Evolutionary conservation across 2,329 filamentous ascomycete genomes (phyloP).

Genomic region (Dryadomyces quercivorus): DNA sequence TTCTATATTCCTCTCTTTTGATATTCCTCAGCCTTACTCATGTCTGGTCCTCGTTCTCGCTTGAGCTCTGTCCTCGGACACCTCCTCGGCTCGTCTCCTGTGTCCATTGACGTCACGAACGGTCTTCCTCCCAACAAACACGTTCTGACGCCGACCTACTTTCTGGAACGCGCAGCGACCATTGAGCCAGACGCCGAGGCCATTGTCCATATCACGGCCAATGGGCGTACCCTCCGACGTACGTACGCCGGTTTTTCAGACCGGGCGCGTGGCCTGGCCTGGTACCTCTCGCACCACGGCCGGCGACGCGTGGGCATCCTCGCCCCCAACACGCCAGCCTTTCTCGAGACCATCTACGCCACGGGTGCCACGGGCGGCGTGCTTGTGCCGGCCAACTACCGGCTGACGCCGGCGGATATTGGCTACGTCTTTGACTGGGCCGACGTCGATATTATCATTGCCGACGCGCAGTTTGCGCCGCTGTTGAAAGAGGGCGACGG

Average conservation of each 20-base stretch:
- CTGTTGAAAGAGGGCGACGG: conserved; percentile 41
- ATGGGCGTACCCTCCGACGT: conserved; percentile 59
- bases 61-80: conserved; percentile 45
- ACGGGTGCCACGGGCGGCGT: conserved; percentile 72
- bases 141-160: conserved; percentile 75
- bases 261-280: conserved; percentile 75
- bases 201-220: conserved; percentile 74
- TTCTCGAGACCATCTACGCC: conserved; percentile 81
- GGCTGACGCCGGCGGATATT: conserved; percentile 72
- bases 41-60: conserved; percentile 53
- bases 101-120: neutral
- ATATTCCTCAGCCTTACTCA: conserved; percentile 17
- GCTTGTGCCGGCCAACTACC: conserved; percentile 53
- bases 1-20: neutral
- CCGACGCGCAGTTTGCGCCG: conserved; percentile 65
- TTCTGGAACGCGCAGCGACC: conserved; percentile 65
- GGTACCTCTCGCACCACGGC: conserved; percentile 66
- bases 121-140: conserved; percentile 45
- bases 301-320: conserved; percentile 74
- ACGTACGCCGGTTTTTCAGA: conserved; percentile 76
- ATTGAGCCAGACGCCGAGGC: conserved; percentile 82
- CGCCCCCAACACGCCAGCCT: conserved; percentile 86
- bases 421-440: conserved; percentile 81
- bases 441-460: conserved; percentile 77
- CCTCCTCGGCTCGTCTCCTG: conserved; percentile 21